phyloP scores from a whole-genome alignment of 768 basidiomycete genomes.

The Lactarius psammicola region DNA sequence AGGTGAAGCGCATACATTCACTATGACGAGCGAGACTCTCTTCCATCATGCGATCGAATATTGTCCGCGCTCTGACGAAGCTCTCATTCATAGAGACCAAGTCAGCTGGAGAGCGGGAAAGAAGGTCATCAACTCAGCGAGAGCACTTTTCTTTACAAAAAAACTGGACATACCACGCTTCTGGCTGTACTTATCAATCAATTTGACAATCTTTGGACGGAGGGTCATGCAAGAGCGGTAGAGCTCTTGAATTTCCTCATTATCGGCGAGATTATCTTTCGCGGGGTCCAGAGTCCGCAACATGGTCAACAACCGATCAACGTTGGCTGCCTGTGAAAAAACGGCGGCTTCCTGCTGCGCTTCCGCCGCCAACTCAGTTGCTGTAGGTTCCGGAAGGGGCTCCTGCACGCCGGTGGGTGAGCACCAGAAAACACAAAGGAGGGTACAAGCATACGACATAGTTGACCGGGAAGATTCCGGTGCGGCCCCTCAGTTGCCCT shows the following conservation, averaged over 20 bases:
- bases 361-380: conserved; percentile 72
- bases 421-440: background rate
- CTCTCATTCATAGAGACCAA: conserved; percentile 93
- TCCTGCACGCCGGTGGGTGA: conserved; percentile 47
- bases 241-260: conserved; percentile 58
- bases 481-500: conserved; percentile 84
- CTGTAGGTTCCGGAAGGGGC: conserved; percentile 80
- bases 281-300: conserved; percentile 10
- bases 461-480: conserved; percentile 96
- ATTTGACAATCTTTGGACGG: conserved; percentile 91
- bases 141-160: too few species aligned
- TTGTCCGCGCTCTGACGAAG: conserved; percentile 82
- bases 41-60: conserved; percentile 94
- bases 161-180: conserved; percentile 57
- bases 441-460: conserved; percentile 67
- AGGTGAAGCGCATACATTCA: conserved; percentile 46
- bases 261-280: conserved; percentile 27
- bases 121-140: background rate
- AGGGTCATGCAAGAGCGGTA: conserved; percentile 88
- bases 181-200: conserved; percentile 97
- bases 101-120: conserved; percentile 58
- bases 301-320: conserved; percentile 59
- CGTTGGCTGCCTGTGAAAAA: conserved; percentile 81
- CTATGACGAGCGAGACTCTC: conserved; percentile 77
- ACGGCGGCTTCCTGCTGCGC: conserved; percentile 85